A percentile compares a stretch with the other conserved stretches of the same genome.
Evolutionary conservation across 2,329 filamentous ascomycete species (phyloP).

Genomic region (Domatiomyces globalis): DNA sequence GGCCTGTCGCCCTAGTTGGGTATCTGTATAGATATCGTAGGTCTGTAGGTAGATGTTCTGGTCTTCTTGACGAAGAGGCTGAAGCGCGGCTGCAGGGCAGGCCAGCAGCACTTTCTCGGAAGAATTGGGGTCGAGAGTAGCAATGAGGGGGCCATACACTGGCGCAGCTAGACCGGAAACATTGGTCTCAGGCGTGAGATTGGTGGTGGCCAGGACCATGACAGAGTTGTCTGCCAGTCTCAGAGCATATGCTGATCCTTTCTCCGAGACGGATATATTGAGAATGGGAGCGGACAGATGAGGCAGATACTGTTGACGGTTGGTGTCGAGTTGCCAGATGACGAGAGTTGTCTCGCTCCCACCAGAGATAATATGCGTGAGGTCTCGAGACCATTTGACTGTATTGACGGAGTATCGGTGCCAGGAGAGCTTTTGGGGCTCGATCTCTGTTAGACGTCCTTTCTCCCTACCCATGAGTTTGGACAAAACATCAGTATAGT

Average conservation of each 20-base stretch:
- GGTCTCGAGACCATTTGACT: conserved; percentile 84
- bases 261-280: conserved; percentile 66
- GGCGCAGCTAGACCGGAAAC: conserved; percentile 46
- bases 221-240: conserved; percentile 84
- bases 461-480: conserved; percentile 38
- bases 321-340: conserved; percentile 85
- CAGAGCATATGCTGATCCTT: conserved; percentile 67
- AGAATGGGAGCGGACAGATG: conserved; percentile 77
- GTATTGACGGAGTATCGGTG: conserved; percentile 71
- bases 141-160: conserved; percentile 32
- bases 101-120: conserved; percentile 54
- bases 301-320: conserved; percentile 69
- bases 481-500: conserved; percentile 62
- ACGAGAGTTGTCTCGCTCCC: conserved; percentile 80
- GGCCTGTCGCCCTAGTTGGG: conserved; percentile 72
- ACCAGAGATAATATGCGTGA: conserved; percentile 88
- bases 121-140: conserved; percentile 47
- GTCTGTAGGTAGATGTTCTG: conserved; percentile 47
- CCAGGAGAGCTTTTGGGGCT: conserved; percentile 69
- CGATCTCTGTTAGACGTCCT: conserved; percentile 27
- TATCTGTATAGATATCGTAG: conserved; percentile 67
- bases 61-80: neutral
- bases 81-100: conserved; percentile 46
- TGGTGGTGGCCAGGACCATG: conserved; percentile 79
- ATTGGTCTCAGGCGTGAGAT: conserved; percentile 66